Conservation (phyloP, 2,329 filamentous ascomycete species). For the Zymoseptoria ardabiliae region DNA sequence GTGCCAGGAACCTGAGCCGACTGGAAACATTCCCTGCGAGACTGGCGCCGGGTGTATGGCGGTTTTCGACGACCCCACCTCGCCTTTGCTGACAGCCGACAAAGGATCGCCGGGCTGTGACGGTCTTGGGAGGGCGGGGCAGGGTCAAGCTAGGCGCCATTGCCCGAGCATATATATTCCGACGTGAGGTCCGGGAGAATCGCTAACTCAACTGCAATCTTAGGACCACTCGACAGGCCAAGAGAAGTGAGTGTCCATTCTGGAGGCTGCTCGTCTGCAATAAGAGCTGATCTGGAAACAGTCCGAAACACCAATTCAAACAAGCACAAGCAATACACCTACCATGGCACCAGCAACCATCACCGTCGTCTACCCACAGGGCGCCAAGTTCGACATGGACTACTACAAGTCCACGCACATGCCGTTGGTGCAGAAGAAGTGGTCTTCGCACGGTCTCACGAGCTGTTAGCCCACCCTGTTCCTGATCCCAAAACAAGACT, state of each 20-base stretch:
- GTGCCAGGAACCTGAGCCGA: background rate
- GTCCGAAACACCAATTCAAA: background rate
- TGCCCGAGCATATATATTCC: background rate
- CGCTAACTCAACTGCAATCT: background rate
- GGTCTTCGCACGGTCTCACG: constrained; percentile 27
- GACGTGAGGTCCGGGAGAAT: background rate
- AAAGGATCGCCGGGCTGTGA: constrained; percentile 2
- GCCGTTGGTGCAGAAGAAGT: constrained; percentile 30
- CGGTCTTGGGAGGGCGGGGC: background rate
- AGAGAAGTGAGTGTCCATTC: background rate
- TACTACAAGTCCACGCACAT: constrained; percentile 35
- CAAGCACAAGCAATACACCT: constrained; percentile 5
- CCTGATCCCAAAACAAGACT: no score
- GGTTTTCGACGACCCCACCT: background rate
- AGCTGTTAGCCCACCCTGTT: constrained; percentile 12
- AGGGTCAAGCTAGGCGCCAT: background rate
- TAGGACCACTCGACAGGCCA: background rate
- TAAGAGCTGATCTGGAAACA: background rate
- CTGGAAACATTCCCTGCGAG: background rate
- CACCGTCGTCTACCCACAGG: constrained; percentile 31
- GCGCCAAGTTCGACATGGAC: constrained; percentile 33
- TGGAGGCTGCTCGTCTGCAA: background rate
- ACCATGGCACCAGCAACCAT: constrained; percentile 16
- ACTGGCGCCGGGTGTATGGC: background rate
- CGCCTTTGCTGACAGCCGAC: background rate